phyloP scores from a whole-genome alignment of 2,329 filamentous ascomycete species.

The Penicillium sp. region DNA sequence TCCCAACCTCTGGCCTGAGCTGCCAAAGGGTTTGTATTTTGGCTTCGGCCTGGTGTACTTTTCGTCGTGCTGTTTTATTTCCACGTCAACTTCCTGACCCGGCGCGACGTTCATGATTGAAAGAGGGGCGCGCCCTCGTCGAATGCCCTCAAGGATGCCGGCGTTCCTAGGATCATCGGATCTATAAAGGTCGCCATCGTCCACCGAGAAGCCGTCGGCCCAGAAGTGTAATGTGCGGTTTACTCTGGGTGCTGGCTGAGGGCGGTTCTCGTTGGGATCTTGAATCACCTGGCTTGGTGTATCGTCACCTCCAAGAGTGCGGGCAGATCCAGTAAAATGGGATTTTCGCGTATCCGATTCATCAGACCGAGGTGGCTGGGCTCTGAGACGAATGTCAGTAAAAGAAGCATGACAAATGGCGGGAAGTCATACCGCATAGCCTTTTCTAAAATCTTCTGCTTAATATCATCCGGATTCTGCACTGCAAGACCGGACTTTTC shows the following conservation, averaged over 20 bases:
- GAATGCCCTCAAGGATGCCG: constrained; percentile 59
- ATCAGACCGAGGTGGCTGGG: constrained; percentile 33
- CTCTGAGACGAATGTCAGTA: constrained; percentile 19
- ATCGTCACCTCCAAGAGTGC: constrained; percentile 64
- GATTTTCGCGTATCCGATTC: constrained; percentile 41
- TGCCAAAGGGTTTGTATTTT: constrained; percentile 61
- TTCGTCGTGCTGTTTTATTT: constrained; percentile 61
- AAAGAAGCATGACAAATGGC: not conserved
- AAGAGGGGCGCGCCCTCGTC: constrained; percentile 59
- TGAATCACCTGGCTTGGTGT: constrained; percentile 55
- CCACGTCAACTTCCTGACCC: constrained; percentile 62
- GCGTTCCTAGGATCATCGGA: constrained; percentile 62
- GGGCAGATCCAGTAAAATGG: constrained; percentile 58
- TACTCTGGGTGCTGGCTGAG: constrained; percentile 48
- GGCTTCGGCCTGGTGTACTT: constrained; percentile 61
- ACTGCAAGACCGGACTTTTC: constrained; percentile 67
- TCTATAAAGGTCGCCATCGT: constrained; percentile 61
- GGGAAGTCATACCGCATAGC: constrained; percentile 32
- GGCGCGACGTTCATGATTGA: constrained; percentile 60
- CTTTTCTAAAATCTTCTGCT: constrained; percentile 49
- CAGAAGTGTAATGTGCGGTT: constrained; percentile 61
- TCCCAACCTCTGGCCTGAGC: constrained; percentile 58
- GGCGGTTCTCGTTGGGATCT: constrained; percentile 43
- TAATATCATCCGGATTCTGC: constrained; percentile 58
- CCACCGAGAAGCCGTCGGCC: constrained; percentile 63